Evolutionary conservation across 805 yeast genomes (phyloP), one percentile per base, ranked within the genome.

Genomic region (Pichia cephalocereana): DNA sequence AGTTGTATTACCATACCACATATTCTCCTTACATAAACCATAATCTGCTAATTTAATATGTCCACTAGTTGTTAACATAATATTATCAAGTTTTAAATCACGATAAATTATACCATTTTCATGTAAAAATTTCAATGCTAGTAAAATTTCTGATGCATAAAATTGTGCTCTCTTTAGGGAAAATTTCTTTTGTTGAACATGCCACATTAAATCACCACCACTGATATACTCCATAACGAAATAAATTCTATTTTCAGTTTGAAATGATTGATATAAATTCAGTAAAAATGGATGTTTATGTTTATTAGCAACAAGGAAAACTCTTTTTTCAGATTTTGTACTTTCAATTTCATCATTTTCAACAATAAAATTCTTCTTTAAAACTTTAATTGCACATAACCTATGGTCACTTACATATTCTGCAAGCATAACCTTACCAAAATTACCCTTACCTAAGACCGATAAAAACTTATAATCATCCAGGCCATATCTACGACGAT

Each of bases 131-230:
- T 91, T 86, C 63, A 93, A 73, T 0, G 95, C 98, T 47, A 93
- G 69, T 53, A 91, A 72, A 3, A 93, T 97, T 65, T 93, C 99
- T 38, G 97, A 95, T 2, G 99, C 98, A 65, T 93, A 93, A 63
- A 90, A 93, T 67, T 93, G 95, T 10, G 99, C 99, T 57, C 97
- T 77, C 55, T 85, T 80, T 17, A 90, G 83, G 2, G 96, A 82
- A 61, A 93, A 85, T 59, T 91, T 77, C 51, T 86, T 85, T 60
- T 88, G 87, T 67, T 93, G 99, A 59, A 93, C 95, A 65, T 93
- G 99, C 95, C 96, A 90, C 99, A 93, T 93, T 61, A 93, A 76
- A 70, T 93, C 99, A 65, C 99, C 99, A 50, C 99, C 99, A 19
- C 95, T 82, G 45, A 93, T 83, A 62, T 89, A 93, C 66, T 93